These are phyloP conservation scores for Citrus glauca DNA, from an alignment of 345 rosid genomes.

Conservation along the genomic window DNA sequence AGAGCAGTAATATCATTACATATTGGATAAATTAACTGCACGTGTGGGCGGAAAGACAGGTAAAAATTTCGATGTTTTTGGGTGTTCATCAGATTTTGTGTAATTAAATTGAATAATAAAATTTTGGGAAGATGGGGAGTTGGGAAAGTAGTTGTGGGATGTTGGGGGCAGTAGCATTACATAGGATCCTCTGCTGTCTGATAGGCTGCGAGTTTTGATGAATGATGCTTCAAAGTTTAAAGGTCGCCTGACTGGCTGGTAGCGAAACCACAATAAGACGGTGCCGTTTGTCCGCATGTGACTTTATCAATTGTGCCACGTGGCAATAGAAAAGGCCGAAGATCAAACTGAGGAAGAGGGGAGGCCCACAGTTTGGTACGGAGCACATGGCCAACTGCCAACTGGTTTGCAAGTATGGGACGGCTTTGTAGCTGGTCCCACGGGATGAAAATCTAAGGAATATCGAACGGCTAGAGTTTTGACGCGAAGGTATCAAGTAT, in stretches of 20 bases:
- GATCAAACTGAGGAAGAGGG: background rate
- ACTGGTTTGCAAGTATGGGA: background rate
- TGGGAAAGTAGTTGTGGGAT: background rate
- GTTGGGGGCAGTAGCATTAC: background rate
- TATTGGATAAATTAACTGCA: background rate
- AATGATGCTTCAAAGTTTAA: background rate
- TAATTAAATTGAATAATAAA: background rate
- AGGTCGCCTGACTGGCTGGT: background rate
- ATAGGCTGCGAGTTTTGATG: background rate
- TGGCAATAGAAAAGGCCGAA: background rate
- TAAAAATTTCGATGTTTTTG: background rate
- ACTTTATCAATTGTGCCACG: slow-evolving; percentile 1
- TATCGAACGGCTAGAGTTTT: background rate
- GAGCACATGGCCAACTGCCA: background rate
- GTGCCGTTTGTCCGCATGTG: slow-evolving; percentile 3
- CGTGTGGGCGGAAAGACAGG: slow-evolving; percentile 9
- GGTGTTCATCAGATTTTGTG: background rate
- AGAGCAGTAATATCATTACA: background rate
- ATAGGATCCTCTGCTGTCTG: slow-evolving; percentile 20
- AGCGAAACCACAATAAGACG: background rate
- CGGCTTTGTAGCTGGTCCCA: background rate
- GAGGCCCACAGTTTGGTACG: background rate
- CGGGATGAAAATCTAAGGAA: background rate
- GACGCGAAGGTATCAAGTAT: background rate
- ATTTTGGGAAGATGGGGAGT: slow-evolving; percentile 4